Conservation (phyloP, 164 flowering plant genomes). For the Aristolochia fimbriata region DNA sequence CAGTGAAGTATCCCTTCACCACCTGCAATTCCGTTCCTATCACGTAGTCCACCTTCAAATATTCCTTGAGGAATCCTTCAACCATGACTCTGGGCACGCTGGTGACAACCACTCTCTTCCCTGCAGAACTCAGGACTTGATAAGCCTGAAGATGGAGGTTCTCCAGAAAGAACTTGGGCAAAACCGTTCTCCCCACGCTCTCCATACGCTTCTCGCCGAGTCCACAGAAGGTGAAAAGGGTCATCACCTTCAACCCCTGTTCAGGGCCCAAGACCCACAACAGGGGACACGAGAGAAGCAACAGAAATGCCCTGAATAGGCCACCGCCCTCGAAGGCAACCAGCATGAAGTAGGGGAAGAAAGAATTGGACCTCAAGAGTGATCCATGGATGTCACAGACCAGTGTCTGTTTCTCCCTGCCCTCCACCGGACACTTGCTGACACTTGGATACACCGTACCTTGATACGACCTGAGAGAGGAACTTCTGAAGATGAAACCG, state of each 20-base stretch:
- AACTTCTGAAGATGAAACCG: constrained; percentile 21
- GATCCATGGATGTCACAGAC: constrained; percentile 50
- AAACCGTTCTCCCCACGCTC: constrained; percentile 52
- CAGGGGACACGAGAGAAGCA: constrained; percentile 8
- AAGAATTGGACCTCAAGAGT: constrained; percentile 13
- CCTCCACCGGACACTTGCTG: constrained; percentile 22
- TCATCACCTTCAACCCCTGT: constrained; percentile 40
- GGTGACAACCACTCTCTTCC: constrained; percentile 40
- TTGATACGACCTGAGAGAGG: constrained; percentile 16
- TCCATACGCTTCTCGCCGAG: constrained; percentile 44
- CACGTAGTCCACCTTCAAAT: constrained; percentile 47
- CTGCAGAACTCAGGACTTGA: constrained; percentile 32
- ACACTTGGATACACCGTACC: constrained; percentile 27
- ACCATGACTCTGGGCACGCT: constrained; percentile 75
- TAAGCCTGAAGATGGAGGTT: constrained; percentile 44
- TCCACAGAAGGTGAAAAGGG: constrained; percentile 68
- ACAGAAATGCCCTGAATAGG: constrained; percentile 10
- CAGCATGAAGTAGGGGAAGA: constrained; percentile 16
- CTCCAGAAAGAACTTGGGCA: constrained; percentile 82
- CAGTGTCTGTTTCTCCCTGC: constrained; percentile 24
- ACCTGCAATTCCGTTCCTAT: constrained; percentile 60
- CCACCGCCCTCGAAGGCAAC: constrained; percentile 17
- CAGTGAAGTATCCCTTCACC: constrained; percentile 38
- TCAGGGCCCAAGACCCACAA: constrained; percentile 13
- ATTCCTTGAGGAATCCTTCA: constrained; percentile 68